A percentile compares a stretch with the other conserved stretches of the same genome.
Evolutionary conservation across 2,329 filamentous ascomycete genomes (phyloP).

Genomic region (Setomelanomma holmii): DNA sequence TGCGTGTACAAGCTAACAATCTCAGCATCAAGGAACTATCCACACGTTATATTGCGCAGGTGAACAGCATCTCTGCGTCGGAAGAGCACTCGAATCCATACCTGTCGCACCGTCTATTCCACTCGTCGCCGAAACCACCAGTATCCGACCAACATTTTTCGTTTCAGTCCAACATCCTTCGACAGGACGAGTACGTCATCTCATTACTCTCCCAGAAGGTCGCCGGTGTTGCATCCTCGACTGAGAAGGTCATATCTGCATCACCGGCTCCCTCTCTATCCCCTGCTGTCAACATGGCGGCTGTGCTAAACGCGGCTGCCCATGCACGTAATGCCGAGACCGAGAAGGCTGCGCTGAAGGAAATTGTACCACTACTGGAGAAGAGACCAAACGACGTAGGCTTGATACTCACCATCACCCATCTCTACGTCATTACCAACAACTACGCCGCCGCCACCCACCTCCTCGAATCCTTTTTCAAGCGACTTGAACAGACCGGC

Average conservation of each 20-base stretch:
- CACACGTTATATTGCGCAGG: slow-evolving; percentile 69
- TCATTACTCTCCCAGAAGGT: slow-evolving; percentile 74
- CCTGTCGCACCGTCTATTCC: slow-evolving; percentile 67
- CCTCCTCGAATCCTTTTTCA: slow-evolving; percentile 78
- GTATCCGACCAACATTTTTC: slow-evolving; percentile 72
- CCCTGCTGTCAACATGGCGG: slow-evolving; percentile 61
- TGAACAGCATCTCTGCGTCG: slow-evolving; percentile 66
- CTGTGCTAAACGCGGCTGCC: slow-evolving; percentile 76
- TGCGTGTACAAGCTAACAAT: slow-evolving; percentile 15
- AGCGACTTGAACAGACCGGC: slow-evolving; percentile 69
- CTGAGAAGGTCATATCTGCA: slow-evolving; percentile 57
- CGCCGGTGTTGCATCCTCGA: slow-evolving; percentile 66
- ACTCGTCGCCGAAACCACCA: slow-evolving; percentile 60
- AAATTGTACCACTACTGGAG: slow-evolving; percentile 72
- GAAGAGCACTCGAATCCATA: slow-evolving; percentile 68
- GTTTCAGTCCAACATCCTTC: slow-evolving; percentile 70
- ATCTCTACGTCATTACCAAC: slow-evolving; percentile 76
- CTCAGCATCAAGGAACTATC: slow-evolving; percentile 70
- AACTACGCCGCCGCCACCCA: slow-evolving; percentile 76
- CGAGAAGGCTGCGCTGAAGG: slow-evolving; percentile 72
- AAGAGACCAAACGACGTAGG: slow-evolving; percentile 81
- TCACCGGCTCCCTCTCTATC: slow-evolving; percentile 56
- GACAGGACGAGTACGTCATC: slow-evolving; percentile 69
- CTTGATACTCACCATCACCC: slow-evolving; percentile 77
- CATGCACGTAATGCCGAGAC: slow-evolving; percentile 66